Percentiles rank a stretch among this genome's conserved stretches.
Conservation (phyloP, 2,329 filamentous ascomycete species). For the Neonectria magnoliae region DNA sequence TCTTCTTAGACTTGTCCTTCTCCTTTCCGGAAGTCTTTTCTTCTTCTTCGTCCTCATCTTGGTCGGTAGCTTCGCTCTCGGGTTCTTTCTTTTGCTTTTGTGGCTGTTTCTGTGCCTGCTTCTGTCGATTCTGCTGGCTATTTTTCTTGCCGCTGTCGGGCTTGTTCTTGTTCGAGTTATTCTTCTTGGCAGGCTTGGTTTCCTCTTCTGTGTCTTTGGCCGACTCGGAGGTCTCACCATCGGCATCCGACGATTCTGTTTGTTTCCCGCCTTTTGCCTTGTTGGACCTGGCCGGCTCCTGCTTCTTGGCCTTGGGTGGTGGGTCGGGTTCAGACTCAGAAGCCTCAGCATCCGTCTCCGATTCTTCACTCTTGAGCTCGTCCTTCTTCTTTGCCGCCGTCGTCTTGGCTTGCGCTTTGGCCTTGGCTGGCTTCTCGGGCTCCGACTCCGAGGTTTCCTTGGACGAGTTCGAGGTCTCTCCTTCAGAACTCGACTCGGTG, state of each 20-base stretch:
- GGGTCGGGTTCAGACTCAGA: conserved; percentile 31
- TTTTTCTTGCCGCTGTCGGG: conserved; percentile 18
- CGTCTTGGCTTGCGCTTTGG: conserved; percentile 26
- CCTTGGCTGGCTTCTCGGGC: conserved; percentile 21
- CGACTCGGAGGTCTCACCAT: conserved; percentile 31
- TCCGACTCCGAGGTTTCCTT: conserved; percentile 35
- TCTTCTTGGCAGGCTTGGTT: conserved; percentile 14
- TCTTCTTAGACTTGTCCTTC: conserved; percentile 32
- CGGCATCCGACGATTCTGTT: conserved; percentile 21
- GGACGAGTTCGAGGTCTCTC: conserved; percentile 38
- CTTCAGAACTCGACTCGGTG: conserved; percentile 38
- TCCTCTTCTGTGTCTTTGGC: conserved; percentile 28
- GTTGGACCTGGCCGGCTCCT: conserved; percentile 11
- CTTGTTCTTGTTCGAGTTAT: conserved; percentile 24
- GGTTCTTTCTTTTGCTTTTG: conserved; percentile 30
- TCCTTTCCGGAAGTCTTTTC: conserved; percentile 23
- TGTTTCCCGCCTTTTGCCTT: conserved; percentile 26
- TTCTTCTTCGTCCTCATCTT: conserved; percentile 18
- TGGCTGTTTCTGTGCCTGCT: conserved; percentile 24
- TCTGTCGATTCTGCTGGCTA: conserved; percentile 18
- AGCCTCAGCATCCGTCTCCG: conserved; percentile 23
- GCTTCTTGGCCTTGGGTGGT: conserved; percentile 29
- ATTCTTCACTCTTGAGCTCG: conserved; percentile 26
- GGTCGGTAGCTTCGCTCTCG: conserved; percentile 18
- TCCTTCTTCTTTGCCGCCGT: conserved; percentile 27